Percentiles rank a stretch among this genome's conserved stretches.
Conservation (phyloP, 2,329 filamentous ascomycete genomes). For the Rhynchosporium graminicola region DNA sequence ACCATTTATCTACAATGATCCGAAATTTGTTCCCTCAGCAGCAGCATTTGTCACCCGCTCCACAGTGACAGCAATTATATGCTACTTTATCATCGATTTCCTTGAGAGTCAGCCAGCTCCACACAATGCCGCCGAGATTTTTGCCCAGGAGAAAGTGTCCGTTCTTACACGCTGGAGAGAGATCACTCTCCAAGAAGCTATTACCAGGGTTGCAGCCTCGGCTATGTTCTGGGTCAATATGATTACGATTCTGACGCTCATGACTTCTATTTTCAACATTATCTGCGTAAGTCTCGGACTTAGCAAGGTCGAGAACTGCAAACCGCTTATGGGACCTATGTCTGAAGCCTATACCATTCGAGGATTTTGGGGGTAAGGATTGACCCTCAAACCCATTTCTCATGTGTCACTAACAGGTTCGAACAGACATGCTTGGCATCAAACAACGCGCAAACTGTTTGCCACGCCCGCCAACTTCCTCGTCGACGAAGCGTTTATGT, state of each 20-base stretch:
- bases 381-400: background rate
- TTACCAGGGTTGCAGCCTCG: conserved; percentile 7
- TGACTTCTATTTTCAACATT: background rate
- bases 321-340: conserved; percentile 15
- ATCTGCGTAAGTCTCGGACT: conserved; percentile 4
- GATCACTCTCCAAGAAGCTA: conserved; percentile 2
- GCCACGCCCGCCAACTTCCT: conserved; percentile 1
- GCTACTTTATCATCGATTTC: conserved; percentile 14
- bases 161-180: conserved; percentile 5
- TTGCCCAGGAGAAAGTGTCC: background rate
- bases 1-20: conserved; percentile 13
- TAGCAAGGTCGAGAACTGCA: conserved; percentile 11
- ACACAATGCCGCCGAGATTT: background rate
- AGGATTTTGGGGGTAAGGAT: conserved; percentile 22
- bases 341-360: conserved; percentile 17
- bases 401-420: background rate
- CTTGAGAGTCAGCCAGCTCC: conserved; percentile 17
- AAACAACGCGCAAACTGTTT: conserved; percentile 14
- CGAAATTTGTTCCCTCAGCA: conserved; percentile 6
- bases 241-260: background rate
- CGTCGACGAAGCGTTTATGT: conserved; percentile 11
- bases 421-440: conserved; percentile 16
- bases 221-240: conserved; percentile 9
- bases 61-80: background rate
- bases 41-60: conserved; percentile 9